Evolutionary conservation across 495 filamentous ascomycete species (phyloP), one percentile per base, ranked within the genome.

Genomic region (Penicillium parvum): DNA sequence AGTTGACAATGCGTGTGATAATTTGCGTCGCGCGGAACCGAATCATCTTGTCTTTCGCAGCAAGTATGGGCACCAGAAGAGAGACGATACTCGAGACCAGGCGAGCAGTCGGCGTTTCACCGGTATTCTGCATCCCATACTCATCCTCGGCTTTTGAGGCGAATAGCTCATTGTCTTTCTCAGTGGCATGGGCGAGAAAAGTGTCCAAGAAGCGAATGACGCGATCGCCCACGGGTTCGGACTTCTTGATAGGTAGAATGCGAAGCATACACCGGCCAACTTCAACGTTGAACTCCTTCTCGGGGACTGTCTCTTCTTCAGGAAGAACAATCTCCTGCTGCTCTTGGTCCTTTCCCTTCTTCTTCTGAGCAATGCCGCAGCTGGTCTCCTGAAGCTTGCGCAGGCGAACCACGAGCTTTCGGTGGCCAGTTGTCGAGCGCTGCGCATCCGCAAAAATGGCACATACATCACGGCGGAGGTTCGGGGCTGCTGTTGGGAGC

Each of bases 21-120:
- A 96, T 78, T 61, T 99, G 92, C 0, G 90, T 88, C 7, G 89
- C 78, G 44, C 92, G 79, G 67, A 91, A 97, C 32, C 94, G 80
- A 19, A 97, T 86, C 34, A 80, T 82, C 65, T 95, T 96, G 64
- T 99, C 92, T 61, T 94, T 96, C 10, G 86, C 78, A 3, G 70
- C 66, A 18, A 96, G 64, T 10, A 95, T 60, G 19, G 86, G 84
- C 9, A 89, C 68, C 26, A 91, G 54, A 10, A 77, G 71, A 17
- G 76, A 70, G 38, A 94, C 74, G 10, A 98, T 66, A n/a, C 82
- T 75, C 1, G 79, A 71, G 0, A 86, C 86, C 15, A 97, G 74
- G 27, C 90, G 82, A 16, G 81, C 83, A 40, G 78, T 88, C 4
- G 92, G 88, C 0, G 88, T 95, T 48, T 95, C 88, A 19, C 78